Evolutionary conservation across 257 asterid genomes (phyloP).

Genomic region (Solanum etuberosum): DNA sequence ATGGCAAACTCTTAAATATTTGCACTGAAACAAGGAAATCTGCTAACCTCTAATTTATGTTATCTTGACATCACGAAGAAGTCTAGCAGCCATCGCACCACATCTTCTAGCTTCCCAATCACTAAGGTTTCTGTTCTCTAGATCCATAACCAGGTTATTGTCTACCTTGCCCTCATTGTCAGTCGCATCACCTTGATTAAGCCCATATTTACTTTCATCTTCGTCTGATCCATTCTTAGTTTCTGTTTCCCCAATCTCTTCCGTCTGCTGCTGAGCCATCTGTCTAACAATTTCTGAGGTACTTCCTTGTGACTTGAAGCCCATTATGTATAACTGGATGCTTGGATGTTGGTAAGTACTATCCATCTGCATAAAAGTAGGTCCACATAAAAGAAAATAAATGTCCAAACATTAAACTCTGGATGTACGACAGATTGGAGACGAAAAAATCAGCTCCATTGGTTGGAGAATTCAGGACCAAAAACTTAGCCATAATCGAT

Average conservation of each 20-base stretch:
- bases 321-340: slow-evolving; percentile 78
- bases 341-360: slow-evolving; percentile 81
- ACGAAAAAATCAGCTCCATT: not conserved
- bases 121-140: slow-evolving; percentile 29
- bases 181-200: slow-evolving; percentile 7
- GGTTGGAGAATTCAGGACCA: not conserved
- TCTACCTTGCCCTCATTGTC: slow-evolving; percentile 14
- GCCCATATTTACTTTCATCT: slow-evolving; percentile 10
- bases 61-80: slow-evolving; percentile 74
- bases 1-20: not conserved
- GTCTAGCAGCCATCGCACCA: slow-evolving; percentile 96
- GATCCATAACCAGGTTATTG: slow-evolving; percentile 1
- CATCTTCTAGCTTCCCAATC: slow-evolving; percentile 88
- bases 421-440: not conserved
- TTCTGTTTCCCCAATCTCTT: slow-evolving; percentile 23
- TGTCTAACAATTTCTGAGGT: slow-evolving; percentile 2
- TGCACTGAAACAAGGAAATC: not conserved
- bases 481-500: not conserved
- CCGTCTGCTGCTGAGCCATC: slow-evolving; percentile 12
- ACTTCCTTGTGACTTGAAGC: slow-evolving; percentile 29
- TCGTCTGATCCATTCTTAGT: slow-evolving; percentile 31
- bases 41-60: slow-evolving; percentile 19
- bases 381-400: not conserved
- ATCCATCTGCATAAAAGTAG: slow-evolving; percentile 57
- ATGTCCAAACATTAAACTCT: not conserved